phyloP scores from a whole-genome alignment of 495 filamentous ascomycete genomes.

The Trichocladium uniseriatum region DNA sequence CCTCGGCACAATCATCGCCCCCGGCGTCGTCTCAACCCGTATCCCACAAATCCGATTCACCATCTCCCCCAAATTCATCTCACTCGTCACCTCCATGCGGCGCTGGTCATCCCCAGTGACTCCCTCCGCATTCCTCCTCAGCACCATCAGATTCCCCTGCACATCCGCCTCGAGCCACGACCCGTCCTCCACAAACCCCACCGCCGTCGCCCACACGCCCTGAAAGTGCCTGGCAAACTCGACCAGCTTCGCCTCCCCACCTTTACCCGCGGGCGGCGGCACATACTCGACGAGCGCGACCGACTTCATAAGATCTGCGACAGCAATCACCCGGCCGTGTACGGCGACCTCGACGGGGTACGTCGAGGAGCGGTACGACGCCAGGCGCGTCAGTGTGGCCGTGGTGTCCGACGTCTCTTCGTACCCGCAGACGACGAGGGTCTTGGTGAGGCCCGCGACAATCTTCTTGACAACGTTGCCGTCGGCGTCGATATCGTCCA shows the following conservation, averaged over 20 bases:
- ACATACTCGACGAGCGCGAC: constrained; percentile 64
- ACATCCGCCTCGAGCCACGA: constrained; percentile 73
- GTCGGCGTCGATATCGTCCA: constrained; percentile 39
- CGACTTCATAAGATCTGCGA: constrained; percentile 93
- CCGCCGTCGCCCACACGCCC: constrained; percentile 71
- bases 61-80: constrained; percentile 82
- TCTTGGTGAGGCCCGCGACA: constrained; percentile 77
- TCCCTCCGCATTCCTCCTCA: constrained; percentile 60
- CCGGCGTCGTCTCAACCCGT: constrained; percentile 48
- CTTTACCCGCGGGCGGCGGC: constrained; percentile 23
- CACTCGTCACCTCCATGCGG: constrained; percentile 62
- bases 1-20: constrained; percentile 61
- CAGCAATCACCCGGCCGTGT: constrained; percentile 59
- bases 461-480: constrained; percentile 40
- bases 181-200: constrained; percentile 56
- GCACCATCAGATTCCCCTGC: constrained; percentile 76
- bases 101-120: constrained; percentile 64
- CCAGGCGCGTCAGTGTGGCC: constrained; percentile 52
- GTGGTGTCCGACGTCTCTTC: constrained; percentile 38
- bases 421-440: constrained; percentile 59
- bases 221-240: constrained; percentile 77
- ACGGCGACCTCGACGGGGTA: constrained; percentile 79
- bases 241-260: constrained; percentile 41
- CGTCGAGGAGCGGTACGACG: constrained; percentile 71
- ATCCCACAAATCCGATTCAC: constrained; percentile 66